Evolutionary conservation across 1,139 yeast species (phyloP).

Genomic region (Protomyces inouyei): DNA sequence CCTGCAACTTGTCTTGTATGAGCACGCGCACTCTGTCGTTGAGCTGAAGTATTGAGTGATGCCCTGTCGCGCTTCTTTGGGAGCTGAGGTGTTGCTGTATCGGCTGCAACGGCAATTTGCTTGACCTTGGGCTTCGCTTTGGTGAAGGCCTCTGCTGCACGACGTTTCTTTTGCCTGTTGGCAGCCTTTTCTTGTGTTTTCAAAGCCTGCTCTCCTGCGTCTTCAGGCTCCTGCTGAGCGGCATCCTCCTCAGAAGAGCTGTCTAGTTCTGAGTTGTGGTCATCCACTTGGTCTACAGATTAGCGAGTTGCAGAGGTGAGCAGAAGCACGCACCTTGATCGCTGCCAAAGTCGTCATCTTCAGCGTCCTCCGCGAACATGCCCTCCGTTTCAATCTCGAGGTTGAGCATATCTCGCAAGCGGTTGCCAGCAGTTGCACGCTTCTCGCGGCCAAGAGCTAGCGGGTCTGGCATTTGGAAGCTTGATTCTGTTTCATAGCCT

Average conservation of each 20-base stretch:
- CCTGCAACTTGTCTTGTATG: constrained; percentile 76
- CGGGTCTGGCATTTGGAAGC: constrained; percentile 31
- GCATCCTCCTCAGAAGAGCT: constrained; percentile 33
- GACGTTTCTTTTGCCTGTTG: constrained; percentile 16
- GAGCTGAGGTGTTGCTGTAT: background rate
- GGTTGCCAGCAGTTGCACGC: constrained; percentile 86
- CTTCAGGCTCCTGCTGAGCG: constrained; percentile 33
- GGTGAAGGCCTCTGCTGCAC: constrained; percentile 20
- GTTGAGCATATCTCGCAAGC: constrained; percentile 66
- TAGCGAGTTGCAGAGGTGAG: background rate
- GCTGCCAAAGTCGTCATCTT: constrained; percentile 64
- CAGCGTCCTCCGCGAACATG: constrained; percentile 77
- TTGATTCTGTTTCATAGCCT: background rate
- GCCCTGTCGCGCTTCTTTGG: constrained; percentile 15
- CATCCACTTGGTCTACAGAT: constrained; percentile 41
- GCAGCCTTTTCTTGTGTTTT: constrained; percentile 37
- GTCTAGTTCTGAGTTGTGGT: constrained; percentile 30
- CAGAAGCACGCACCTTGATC: constrained; percentile 18
- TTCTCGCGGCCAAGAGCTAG: constrained; percentile 42
- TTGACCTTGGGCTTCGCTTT: constrained; percentile 20
- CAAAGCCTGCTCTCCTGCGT: constrained; percentile 36
- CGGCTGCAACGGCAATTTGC: background rate
- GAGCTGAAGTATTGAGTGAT: constrained; percentile 38
- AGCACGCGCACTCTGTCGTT: constrained; percentile 74
- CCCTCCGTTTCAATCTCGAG: constrained; percentile 55